Percentiles rank a stretch among this genome's conserved stretches.
Evolutionary conservation across 768 basidiomycete species (phyloP).

Genomic region (Psilocybe subaeruginosa): DNA sequence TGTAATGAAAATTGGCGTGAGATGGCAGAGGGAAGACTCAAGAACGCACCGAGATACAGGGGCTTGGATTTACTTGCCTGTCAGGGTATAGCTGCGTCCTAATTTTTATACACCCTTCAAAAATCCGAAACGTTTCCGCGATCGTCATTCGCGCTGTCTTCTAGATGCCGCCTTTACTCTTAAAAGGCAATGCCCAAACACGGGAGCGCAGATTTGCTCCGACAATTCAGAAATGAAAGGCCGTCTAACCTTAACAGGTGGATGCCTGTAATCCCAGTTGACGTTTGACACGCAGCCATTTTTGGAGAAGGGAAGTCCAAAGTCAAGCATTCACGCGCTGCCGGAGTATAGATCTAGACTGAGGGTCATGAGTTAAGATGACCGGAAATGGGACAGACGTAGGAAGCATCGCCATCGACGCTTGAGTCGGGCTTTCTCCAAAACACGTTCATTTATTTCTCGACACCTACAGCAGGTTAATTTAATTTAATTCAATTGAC

Average conservation of each 20-base stretch:
- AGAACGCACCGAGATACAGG: not conserved
- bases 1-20: not conserved
- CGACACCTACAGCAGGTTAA: too few relatives aligned
- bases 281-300: not conserved
- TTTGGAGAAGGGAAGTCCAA: not conserved
- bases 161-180: not conserved
- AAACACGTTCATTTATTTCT: too few relatives aligned
- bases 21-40: not conserved
- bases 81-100: not conserved
- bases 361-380: not conserved
- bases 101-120: not conserved
- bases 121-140: conserved; percentile 2
- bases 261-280: not conserved
- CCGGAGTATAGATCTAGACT: not conserved
- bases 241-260: conserved; percentile 2
- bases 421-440: too few relatives aligned
- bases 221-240: not conserved
- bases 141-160: not conserved
- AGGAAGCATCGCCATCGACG: not conserved
- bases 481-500: not conserved
- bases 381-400: not conserved
- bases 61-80: not conserved
- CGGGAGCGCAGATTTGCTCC: not conserved
- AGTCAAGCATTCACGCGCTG: not conserved
- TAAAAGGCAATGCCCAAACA: conserved; percentile 1